Base-by-base conservation (phyloP, 805 yeast species). In the Sugiyamaella boreocaroliniensis region DNA sequence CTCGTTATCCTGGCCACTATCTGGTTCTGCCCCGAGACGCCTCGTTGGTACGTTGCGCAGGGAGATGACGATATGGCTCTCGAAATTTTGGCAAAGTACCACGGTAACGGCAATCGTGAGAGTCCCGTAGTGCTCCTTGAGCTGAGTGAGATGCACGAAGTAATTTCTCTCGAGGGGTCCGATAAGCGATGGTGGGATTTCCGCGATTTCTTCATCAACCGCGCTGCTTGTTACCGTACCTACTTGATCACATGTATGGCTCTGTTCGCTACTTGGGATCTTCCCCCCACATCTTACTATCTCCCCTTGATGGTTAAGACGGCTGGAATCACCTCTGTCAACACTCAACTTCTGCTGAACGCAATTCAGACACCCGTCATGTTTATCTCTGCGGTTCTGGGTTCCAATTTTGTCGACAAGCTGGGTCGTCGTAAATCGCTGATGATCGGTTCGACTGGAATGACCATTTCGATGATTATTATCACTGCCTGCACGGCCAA, bases 361-460 rank as follows among this genome's bases (percentile, higher is more conserved):
- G 53, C 58, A 4, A 16, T 51, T 19, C 52, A 51, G 32, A 50
- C 55, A 11, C 49, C 51, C 4, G 29, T 54, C 26, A 48, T 43
- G 49, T 51, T 48, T 26, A 19, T 43, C 20, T 41, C 50, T 46
- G 55, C 58, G 8, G 37, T 54, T 14, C 12, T 42, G 15, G 58
- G 60, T n/a, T 54, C 64, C 14, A 48, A 55, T 14, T 61, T 60
- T 12, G 59, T 59, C 19, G 67, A 65, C 29, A 55, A 44, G 14
- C 49, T 60, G 18, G 68, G 68, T 4, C 60, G 68, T 54, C 56
- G 68, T 47, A 61, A 60, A 18, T 52, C 57, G 55, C 55, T 65
- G 15, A 52, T 65, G 45, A 46, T 52, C 44, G 59, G 64, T 12
- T 55, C 56, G 20, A 44, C 57, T 12, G 66, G 64, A 4, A 47